Conservation (phyloP, 768 basidiomycete genomes). For the Serendipita indica region DNA sequence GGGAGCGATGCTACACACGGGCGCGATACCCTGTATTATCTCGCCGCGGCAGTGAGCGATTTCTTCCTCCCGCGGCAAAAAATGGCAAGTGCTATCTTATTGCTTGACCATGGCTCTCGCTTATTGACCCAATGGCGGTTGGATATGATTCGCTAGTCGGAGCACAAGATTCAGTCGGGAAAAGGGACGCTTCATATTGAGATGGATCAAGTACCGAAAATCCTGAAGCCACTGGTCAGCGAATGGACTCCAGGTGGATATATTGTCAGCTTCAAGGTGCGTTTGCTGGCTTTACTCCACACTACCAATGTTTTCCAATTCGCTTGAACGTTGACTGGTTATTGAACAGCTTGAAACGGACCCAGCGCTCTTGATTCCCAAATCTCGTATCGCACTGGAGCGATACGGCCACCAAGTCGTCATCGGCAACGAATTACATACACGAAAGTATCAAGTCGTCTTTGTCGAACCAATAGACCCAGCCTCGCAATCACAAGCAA, state of each 20-base stretch:
- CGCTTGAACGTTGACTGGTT: neutral
- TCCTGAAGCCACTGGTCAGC: slow-evolving; percentile 80
- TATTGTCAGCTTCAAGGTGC: slow-evolving; percentile 93
- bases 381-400: slow-evolving; percentile 72
- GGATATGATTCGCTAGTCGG: slow-evolving; percentile 42
- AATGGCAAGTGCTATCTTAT: slow-evolving; percentile 44
- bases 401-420: slow-evolving; percentile 96
- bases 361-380: slow-evolving; percentile 64
- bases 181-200: slow-evolving; percentile 87
- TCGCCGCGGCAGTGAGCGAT: slow-evolving; percentile 95
- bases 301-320: neutral
- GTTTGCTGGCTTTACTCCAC: slow-evolving; percentile 5
- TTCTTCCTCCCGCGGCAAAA: slow-evolving; percentile 89
- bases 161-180: slow-evolving; percentile 97
- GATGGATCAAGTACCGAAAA: slow-evolving; percentile 99
- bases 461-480: slow-evolving; percentile 43
- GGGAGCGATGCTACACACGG: slow-evolving; percentile 22
- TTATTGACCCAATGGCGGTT: neutral
- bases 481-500: slow-evolving; percentile 9
- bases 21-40: slow-evolving; percentile 76
- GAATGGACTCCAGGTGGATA: slow-evolving; percentile 88
- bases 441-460: slow-evolving; percentile 82
- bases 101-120: neutral
- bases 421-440: slow-evolving; percentile 89
- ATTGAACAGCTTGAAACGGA: slow-evolving; percentile 94